Conservation (phyloP, 495 filamentous ascomycete species). For the Penicillium antarcticum region DNA sequence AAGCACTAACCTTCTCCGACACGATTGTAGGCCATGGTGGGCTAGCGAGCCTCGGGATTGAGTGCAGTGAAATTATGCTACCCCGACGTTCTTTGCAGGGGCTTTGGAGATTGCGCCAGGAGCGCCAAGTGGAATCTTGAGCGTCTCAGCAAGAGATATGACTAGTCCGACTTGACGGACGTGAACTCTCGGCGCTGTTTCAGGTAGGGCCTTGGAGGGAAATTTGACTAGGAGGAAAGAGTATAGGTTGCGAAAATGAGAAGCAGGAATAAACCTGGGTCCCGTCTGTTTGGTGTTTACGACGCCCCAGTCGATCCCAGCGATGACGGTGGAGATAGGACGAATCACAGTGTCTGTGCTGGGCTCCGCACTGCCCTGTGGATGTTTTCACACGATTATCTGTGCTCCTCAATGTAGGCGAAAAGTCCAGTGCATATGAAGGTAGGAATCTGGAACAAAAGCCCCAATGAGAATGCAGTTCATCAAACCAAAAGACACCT, state of each 20-base stretch:
- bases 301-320: conserved; percentile 18
- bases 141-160: conserved; percentile 15
- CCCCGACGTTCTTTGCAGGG: conserved; percentile 19
- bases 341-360: conserved; percentile 20
- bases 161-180: conserved; percentile 15
- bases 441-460: neutral
- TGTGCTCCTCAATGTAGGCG: neutral
- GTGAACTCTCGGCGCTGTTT: conserved; percentile 31
- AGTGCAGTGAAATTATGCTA: conserved; percentile 22
- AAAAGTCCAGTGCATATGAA: neutral
- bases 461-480: conserved; percentile 3
- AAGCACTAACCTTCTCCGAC: conserved; percentile 63
- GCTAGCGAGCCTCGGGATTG: conserved; percentile 16
- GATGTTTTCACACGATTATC: conserved; percentile 5
- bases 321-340: conserved; percentile 21
- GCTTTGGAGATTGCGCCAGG: conserved; percentile 35
- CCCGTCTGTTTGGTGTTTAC: conserved; percentile 25
- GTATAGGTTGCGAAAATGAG: neutral
- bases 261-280: neutral
- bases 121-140: conserved; percentile 27
- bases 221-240: conserved; percentile 4
- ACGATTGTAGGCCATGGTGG: conserved; percentile 62
- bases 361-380: conserved; percentile 17
- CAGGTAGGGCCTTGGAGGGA: conserved; percentile 16
- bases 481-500: neutral